Base-by-base conservation (phyloP, 225 moss, liverwort and hornwort genomes). In the Marchantia polymorpha region DNA sequence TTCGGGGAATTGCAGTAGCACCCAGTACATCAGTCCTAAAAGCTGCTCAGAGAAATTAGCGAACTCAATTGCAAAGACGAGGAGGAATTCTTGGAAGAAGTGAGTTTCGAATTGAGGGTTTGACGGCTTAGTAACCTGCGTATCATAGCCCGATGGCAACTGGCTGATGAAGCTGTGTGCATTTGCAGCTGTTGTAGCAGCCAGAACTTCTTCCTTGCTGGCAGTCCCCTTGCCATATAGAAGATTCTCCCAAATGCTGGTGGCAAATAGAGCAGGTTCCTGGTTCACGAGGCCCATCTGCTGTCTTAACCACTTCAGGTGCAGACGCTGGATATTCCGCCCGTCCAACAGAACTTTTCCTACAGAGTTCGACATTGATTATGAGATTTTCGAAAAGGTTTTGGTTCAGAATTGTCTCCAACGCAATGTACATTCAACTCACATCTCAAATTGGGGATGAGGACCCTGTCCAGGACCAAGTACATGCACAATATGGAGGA, bases 231-330 rank as follows among this genome's bases (percentile, higher is more conserved):
- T 88, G 17, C 88, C 88, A 69, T 88, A 88, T 20, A 85, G 79
- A 64, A 88, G 80, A 82, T 88, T 88, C 67, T 87, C 87, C 84
- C 82, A 84, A 63, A 87, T 87, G 19, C 63, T 82, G 63, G 87
- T 84, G 56, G 87, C 87, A 75, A 87, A 87, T 22, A 87, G 82
- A 66, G 80, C 87, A 7, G 87, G 87, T 60, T 87, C 87, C 64
- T 87, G 87, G 73, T 84, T 87, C 46, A 87, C 87, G 30, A 87
- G 87, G 61, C 87, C 87, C 56, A 87, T 87, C 68, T 87, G 87
- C 66, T 84, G 75, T 83, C 87, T 77, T 56, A 87, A 75, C 87
- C 87, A 87, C 80, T 81, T 82, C 69, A 87, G 80, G 58, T 87
- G 87, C 70, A 87, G 69, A 69, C 74, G 47, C 16, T 83, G 82